Evolutionary conservation across 1,284 basidiomycete species (phyloP).

Genomic region (Kwoniella shivajii): DNA sequence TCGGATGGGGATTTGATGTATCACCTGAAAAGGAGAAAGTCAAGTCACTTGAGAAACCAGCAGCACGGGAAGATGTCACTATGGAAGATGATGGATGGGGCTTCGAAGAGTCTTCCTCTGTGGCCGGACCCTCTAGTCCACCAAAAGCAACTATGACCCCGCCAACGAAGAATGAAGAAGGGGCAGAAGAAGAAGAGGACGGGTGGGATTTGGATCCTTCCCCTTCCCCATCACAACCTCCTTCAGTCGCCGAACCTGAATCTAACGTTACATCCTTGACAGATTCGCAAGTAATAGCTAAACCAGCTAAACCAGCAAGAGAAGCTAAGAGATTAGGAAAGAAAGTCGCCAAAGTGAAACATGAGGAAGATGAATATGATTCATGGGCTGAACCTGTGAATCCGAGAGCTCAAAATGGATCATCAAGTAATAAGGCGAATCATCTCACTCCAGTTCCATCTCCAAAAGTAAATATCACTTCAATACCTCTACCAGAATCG

Average conservation of each 20-base stretch:
- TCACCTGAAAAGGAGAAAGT: not conserved
- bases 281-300: not conserved
- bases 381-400: constrained; percentile 17
- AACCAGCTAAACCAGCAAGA: constrained; percentile 30
- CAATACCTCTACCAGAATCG: not conserved
- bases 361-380: constrained; percentile 21
- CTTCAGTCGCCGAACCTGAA: not conserved
- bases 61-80: constrained; percentile 1
- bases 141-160: not conserved
- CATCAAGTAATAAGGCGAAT: constrained; percentile 1
- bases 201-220: constrained; percentile 25
- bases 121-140: constrained; percentile 4
- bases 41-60: not conserved
- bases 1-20: constrained; percentile 20
- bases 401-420: constrained; percentile 5
- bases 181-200: constrained; percentile 13
- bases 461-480: not conserved
- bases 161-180: no score
- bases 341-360: constrained; percentile 32
- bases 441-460: not conserved
- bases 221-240: not conserved
- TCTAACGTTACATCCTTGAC: not conserved
- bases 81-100: constrained; percentile 52
- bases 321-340: constrained; percentile 43
- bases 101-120: constrained; percentile 43